These are phyloP conservation scores for Colletotrichum graminicola DNA, from an alignment of 2,329 filamentous ascomycete species.

Conservation along the genomic window DNA sequence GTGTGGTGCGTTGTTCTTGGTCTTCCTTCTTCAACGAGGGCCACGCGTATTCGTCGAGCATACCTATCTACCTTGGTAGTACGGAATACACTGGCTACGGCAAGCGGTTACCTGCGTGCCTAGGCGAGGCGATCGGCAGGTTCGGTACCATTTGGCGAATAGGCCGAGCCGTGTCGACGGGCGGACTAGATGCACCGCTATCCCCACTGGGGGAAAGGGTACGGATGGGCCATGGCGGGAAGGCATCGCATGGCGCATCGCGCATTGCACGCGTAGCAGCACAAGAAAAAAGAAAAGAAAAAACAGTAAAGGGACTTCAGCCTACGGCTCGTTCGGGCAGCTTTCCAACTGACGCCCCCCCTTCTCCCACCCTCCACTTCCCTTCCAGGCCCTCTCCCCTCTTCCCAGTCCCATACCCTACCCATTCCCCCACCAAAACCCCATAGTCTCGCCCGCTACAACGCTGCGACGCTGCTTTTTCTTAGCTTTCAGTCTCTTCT, in stretches of 20 bases:
- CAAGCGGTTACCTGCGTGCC: too few relatives aligned
- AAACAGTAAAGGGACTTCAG: slow-evolving; percentile 51
- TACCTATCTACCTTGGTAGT: too few relatives aligned
- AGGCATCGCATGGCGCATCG: slow-evolving; percentile 10
- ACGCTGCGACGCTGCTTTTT: slow-evolving; percentile 32
- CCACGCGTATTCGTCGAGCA: background rate
- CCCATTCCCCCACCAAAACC: slow-evolving; percentile 6
- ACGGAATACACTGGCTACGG: too few relatives aligned
- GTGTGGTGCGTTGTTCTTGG: background rate
- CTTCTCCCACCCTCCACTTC: background rate
- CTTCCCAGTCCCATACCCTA: slow-evolving; percentile 22
- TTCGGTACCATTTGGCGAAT: background rate
- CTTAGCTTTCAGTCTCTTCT: slow-evolving; percentile 16
- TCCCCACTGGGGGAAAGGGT: slow-evolving; percentile 13
- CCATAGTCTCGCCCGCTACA: slow-evolving; percentile 22
- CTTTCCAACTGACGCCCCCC: slow-evolving; percentile 49
- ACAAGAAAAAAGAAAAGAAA: background rate
- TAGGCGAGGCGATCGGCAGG: slow-evolving; percentile 2
- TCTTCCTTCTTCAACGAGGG: background rate
- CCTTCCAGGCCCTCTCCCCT: background rate
- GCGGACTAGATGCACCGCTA: slow-evolving; percentile 23
- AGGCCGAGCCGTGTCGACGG: background rate
- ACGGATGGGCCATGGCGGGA: background rate
- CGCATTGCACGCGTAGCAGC: background rate
- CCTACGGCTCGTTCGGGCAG: slow-evolving; percentile 62